Evolutionary conservation across 306 rosid species (phyloP), one percentile per base, ranked within the genome.

Genomic region (Begonia fuchsioides): DNA sequence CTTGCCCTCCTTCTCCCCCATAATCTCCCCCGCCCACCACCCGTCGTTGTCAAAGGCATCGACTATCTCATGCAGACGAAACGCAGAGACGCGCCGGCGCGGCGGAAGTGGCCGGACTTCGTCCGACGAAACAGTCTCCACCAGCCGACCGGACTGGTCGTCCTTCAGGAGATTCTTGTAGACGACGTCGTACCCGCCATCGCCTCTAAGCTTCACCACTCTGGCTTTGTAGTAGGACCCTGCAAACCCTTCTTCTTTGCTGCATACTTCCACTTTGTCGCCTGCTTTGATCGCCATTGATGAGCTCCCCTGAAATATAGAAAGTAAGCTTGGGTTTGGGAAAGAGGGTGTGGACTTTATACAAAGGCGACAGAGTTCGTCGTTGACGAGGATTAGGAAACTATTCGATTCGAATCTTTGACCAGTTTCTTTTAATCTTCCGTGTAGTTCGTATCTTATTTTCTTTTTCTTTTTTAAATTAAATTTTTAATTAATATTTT

Each of bases 21-120:
- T 43, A 51, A 75, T 50, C 14, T 32, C 38, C 6, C 81, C 76
- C 3, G 59, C 48, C 76, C 81, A 62, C 76, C 81, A 70, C 0
- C 76, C 76, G 14, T 77, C 84, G 9, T 73, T 73, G 51, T 77
- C 77, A 38, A 63, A 77, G 7, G 69, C 77, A 53, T 77, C 84
- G 1, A 77, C 80, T 38, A 14, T 26, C 0, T 73, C 60, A 18
- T 38, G 10, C 4, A 16, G 43, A 0, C 15, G 11, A 16, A 53
- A 73, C 1, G 49, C 3, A 0, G 11, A 0, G 0, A 19, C 0
- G 3, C 5, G 10, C 3, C 47, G 26, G 0, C 3, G 14, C 0
- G 80, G 80, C 0, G 76, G 74, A 8, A 10, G 3, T 2, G 76
- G 83, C 10, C 79, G 65, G 4, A 73, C 53, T 39, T 72, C 83